phyloP scores from a whole-genome alignment of 192 early-diverging fungal species.

The Entophlyctis helioformis region DNA sequence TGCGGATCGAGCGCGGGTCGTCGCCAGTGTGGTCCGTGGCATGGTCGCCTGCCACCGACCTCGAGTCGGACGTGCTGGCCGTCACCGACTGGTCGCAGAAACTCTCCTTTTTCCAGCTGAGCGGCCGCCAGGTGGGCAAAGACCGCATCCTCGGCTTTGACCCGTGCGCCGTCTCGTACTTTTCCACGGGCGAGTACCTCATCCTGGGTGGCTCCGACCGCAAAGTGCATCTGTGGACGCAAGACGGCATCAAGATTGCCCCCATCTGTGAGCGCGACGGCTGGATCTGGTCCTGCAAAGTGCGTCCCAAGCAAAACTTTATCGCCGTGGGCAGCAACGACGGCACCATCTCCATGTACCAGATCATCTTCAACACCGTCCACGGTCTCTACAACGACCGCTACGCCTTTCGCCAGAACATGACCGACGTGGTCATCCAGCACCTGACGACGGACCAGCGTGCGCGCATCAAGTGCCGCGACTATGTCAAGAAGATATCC shows the following conservation, averaged over 20 bases:
- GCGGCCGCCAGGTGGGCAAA: constrained; percentile 44
- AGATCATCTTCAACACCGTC: constrained; percentile 42
- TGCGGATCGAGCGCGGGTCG: constrained; percentile 38
- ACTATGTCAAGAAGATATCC: constrained; percentile 49
- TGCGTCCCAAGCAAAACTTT: constrained; percentile 28
- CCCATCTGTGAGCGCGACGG: constrained; percentile 27
- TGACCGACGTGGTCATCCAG: constrained; percentile 56
- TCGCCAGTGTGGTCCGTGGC: constrained; percentile 39
- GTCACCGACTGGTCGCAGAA: constrained; percentile 46
- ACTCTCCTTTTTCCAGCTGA: constrained; percentile 38
- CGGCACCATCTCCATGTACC: constrained; percentile 36
- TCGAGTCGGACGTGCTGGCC: constrained; percentile 32
- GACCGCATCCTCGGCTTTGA: constrained; percentile 41
- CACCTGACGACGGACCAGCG: constrained; percentile 33
- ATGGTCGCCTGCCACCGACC: constrained; percentile 32
- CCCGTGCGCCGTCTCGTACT: constrained; percentile 30
- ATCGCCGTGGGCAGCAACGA: constrained; percentile 44
- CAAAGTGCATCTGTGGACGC: constrained; percentile 41
- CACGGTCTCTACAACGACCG: constrained; percentile 45
- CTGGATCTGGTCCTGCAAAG: constrained; percentile 44
- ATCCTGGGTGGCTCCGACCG: constrained; percentile 41
- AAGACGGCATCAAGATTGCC: constrained; percentile 37
- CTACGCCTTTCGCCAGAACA: constrained; percentile 42
- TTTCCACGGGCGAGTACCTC: constrained; percentile 35
- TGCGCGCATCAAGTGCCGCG: constrained; percentile 44